Percentiles rank a stretch among this genome's conserved stretches.
Conservation (phyloP, 2,329 filamentous ascomycete species). For the Leptographium procerum region DNA sequence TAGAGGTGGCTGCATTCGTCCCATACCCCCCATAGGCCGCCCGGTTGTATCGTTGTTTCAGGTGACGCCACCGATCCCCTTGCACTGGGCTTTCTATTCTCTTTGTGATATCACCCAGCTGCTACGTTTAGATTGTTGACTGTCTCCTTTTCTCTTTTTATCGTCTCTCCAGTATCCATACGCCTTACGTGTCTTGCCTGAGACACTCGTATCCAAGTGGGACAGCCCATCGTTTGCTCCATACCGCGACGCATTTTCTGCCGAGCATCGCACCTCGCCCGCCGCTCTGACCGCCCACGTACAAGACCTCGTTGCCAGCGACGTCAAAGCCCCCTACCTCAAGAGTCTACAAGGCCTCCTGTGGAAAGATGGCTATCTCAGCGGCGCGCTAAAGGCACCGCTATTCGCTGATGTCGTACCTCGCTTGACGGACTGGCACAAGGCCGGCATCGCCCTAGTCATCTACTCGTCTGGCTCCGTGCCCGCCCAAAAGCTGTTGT, state of each 20-base stretch:
- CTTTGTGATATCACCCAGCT: background rate
- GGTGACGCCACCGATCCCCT: background rate
- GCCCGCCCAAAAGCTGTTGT: constrained; percentile 69
- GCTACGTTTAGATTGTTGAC: background rate
- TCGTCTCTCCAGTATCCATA: constrained; percentile 56
- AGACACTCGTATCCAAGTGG: constrained; percentile 56
- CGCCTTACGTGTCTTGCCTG: constrained; percentile 54
- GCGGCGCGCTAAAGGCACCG: constrained; percentile 57
- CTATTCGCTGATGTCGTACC: constrained; percentile 65
- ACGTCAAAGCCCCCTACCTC: constrained; percentile 66
- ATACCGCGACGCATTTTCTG: constrained; percentile 62
- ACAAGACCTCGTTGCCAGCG: constrained; percentile 55
- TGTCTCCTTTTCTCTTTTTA: background rate
- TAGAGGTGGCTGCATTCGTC: too few species aligned
- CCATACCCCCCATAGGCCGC: background rate
- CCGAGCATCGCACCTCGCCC: constrained; percentile 47
- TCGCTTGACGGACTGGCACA: constrained; percentile 47
- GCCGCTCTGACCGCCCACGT: constrained; percentile 55
- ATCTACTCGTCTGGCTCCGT: constrained; percentile 80
- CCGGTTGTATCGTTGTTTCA: background rate
- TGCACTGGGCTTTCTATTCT: background rate
- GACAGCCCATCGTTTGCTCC: constrained; percentile 48
- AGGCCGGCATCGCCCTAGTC: constrained; percentile 45
- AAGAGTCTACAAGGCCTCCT: constrained; percentile 73
- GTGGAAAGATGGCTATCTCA: constrained; percentile 63